Evolutionary conservation across 192 early-diverging fungal genomes (phyloP), one percentile per base, ranked within the genome.

Genomic region (Coemansia sp.): DNA sequence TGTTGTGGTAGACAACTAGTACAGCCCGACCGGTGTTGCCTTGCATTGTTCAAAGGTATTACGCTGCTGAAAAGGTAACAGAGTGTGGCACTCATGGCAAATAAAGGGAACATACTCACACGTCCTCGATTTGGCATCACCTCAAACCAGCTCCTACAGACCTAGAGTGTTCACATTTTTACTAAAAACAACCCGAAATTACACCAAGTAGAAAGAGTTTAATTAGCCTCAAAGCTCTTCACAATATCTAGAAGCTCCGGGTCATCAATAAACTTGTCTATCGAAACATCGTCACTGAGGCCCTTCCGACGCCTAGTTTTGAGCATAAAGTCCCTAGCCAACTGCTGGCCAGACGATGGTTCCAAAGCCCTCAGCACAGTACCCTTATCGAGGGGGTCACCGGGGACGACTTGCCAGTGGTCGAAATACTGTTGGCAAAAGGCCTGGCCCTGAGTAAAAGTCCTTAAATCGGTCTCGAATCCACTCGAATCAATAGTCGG

Each of bases 341-440:
- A 76, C 65, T 94, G 92, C 70, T 91, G 80, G 6, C 72, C 75
- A 3, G 72, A 61, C 16, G 72, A 69, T 0, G 83, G 90, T 69
- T 99, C 97, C 50, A 99, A 74, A 21, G 97, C 95, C 43, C 89
- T 65, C 66, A 99, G 75, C 31, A 93, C 90, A 66, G 93, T 92
- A 5, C 77, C 82, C 64, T 92, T 91, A 75, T 98, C 95, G 39
- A 99, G 80, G 33, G 97, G 97, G 70, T 99, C 94, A 11, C 97
- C 97, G 38, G 97, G 97, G 16, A 99, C 96, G 45, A 93, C 88
- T 71, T 97, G 94, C 94, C 95, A 99, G 62, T 97, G 95, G 63
- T 99, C 96, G 88, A 99, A 99, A 77, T 91, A 90, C 73, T 96
- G 93, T 74, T 98, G 96, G 65, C 92, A 94, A 76, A 99, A 99